phyloP scores from a whole-genome alignment of 306 rosid species.

The Lathyrus sativus region DNA sequence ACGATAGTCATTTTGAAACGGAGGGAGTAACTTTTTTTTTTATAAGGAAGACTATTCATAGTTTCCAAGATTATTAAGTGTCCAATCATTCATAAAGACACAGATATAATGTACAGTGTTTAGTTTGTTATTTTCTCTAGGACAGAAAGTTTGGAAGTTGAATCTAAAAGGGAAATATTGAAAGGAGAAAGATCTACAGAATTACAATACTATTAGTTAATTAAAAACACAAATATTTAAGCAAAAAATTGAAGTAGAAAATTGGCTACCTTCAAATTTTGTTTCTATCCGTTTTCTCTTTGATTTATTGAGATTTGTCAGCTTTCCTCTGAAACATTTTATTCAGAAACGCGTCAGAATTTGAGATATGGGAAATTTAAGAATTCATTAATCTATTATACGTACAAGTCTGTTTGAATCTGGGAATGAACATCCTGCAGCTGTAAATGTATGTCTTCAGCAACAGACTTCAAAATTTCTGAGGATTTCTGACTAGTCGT shows the following conservation, averaged over 20 bases:
- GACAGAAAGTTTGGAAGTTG: constrained; percentile 20
- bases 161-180: constrained; percentile 22
- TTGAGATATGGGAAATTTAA: constrained; percentile 28
- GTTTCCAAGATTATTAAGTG: neutral
- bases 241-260: constrained; percentile 39
- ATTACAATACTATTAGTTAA: constrained; percentile 28
- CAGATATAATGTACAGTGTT: constrained; percentile 3
- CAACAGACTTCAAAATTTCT: constrained; percentile 71
- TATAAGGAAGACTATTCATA: constrained; percentile 12
- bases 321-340: constrained; percentile 69
- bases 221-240: constrained; percentile 13
- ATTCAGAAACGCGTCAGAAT: constrained; percentile 34
- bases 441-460: constrained; percentile 65
- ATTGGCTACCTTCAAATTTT: constrained; percentile 66
- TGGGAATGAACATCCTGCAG: constrained; percentile 77
- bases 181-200: constrained; percentile 27
- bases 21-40: too few relatives aligned
- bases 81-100: neutral
- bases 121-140: constrained; percentile 10
- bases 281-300: constrained; percentile 75
- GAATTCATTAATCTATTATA: constrained; percentile 39
- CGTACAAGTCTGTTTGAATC: constrained; percentile 79
- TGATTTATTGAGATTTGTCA: constrained; percentile 56
- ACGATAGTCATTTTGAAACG: too few relatives aligned
- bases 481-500: constrained; percentile 65